Evolutionary conservation across 371 early-diverging fungal species (phyloP).

Genomic region (Mortierella polycephala): DNA sequence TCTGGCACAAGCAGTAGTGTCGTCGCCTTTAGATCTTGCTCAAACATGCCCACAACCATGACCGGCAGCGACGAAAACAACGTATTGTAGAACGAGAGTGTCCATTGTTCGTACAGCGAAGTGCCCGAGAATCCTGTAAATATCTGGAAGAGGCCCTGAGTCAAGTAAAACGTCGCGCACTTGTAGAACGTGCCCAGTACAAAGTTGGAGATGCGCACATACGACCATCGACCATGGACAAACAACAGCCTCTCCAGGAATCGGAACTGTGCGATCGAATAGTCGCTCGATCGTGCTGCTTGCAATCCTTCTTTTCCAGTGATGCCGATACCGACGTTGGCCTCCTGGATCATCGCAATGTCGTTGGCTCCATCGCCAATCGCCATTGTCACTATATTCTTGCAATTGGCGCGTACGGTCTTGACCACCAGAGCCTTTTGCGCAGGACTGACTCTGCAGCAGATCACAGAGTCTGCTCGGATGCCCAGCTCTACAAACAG

Average conservation of each 20-base stretch:
- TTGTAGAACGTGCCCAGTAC: constrained; percentile 86
- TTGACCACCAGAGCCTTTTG: constrained; percentile 92
- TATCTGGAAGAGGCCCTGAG: constrained; percentile 72
- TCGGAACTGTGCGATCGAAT: constrained; percentile 84
- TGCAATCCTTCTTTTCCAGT: constrained; percentile 89
- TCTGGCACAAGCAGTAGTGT: constrained; percentile 79
- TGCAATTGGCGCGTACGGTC: constrained; percentile 68
- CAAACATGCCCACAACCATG: constrained; percentile 83
- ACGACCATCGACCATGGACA: constrained; percentile 87
- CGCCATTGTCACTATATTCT: constrained; percentile 76
- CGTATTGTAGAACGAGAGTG: constrained; percentile 84
- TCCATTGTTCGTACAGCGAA: constrained; percentile 82
- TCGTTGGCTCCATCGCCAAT: constrained; percentile 98
- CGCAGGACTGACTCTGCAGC: constrained; percentile 93
- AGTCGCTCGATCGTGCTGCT: constrained; percentile 85
- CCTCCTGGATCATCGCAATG: constrained; percentile 93
- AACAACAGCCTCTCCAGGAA: constrained; percentile 76
- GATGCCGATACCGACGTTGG: constrained; percentile 89
- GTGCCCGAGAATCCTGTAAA: constrained; percentile 87
- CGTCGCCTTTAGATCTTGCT: constrained; percentile 78
- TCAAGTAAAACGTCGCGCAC: constrained; percentile 78
- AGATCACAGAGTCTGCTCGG: constrained; percentile 80
- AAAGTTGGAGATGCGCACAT: constrained; percentile 77
- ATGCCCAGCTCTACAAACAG: constrained; percentile 78
- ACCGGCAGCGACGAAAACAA: constrained; percentile 85